Evolutionary conservation across 2,329 filamentous ascomycete species (phyloP).

Genomic region (Ceratocystis huliohia): DNA sequence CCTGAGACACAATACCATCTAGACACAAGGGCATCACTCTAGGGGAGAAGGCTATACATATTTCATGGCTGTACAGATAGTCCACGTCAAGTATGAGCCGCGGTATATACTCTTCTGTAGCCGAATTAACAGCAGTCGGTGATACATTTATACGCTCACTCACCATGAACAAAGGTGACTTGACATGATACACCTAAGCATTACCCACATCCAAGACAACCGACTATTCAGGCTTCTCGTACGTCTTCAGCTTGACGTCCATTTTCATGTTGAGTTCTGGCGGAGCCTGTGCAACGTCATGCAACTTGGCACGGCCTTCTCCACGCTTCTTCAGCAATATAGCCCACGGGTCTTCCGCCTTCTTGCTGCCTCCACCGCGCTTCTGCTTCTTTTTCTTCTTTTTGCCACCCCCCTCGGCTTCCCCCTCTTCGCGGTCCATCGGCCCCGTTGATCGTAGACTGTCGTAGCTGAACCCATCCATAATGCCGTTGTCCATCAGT

Average conservation of each 20-base stretch:
- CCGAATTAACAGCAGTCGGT: no score
- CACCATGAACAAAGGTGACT: background rate
- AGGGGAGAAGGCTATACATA: no score
- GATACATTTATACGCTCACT: no score
- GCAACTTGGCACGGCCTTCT: slow-evolving; percentile 38
- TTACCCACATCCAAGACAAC: background rate
- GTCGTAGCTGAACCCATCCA: slow-evolving; percentile 19
- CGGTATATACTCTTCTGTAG: no score
- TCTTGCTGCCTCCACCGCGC: slow-evolving; percentile 26
- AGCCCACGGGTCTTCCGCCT: slow-evolving; percentile 61
- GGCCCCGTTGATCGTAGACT: slow-evolving; percentile 15
- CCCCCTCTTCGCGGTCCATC: slow-evolving; percentile 31
- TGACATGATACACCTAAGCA: no score
- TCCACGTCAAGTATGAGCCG: no score
- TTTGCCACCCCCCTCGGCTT: slow-evolving; percentile 28
- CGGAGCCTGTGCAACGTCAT: slow-evolving; percentile 59
- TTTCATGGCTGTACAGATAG: no score
- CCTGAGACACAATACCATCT: no score
- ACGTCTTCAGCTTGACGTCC: slow-evolving; percentile 27
- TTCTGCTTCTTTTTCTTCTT: slow-evolving; percentile 36
- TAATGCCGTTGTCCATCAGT: slow-evolving; percentile 29
- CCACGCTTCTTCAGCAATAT: slow-evolving; percentile 55
- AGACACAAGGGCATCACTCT: no score
- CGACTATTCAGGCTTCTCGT: slow-evolving; percentile 9
- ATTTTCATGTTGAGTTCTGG: slow-evolving; percentile 50